phyloP scores from a whole-genome alignment of 306 rosid species.

The Rosa rugosa region DNA sequence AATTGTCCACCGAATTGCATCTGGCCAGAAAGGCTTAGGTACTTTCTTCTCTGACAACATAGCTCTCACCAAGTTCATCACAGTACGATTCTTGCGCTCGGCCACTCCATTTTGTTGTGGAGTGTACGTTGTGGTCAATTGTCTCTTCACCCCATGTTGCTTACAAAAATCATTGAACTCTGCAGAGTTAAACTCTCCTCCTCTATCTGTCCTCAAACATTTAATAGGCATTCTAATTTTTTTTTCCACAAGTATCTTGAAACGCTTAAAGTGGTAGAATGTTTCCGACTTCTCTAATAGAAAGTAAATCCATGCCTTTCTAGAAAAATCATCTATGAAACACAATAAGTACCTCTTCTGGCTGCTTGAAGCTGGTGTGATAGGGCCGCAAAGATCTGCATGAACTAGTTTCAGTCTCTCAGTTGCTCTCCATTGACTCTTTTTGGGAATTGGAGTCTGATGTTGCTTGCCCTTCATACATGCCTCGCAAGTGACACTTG shows the following conservation, averaged over 20 bases:
- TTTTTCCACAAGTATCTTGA: neutral
- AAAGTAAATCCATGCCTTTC: no score
- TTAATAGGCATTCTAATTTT: neutral
- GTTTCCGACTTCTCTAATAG: neutral
- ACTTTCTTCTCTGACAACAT: neutral
- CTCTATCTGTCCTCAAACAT: neutral
- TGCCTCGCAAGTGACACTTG: neutral
- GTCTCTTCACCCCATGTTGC: neutral
- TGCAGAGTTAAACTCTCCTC: neutral
- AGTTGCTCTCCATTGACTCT: neutral
- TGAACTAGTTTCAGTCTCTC: neutral
- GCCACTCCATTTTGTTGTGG: neutral
- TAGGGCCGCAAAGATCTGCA: neutral
- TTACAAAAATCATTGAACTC: neutral
- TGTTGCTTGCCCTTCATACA: neutral
- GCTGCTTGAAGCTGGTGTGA: neutral
- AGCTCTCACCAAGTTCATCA: neutral
- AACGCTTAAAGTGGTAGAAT: no score
- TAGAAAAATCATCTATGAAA: no score
- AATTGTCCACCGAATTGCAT: no score
- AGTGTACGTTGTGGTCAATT: neutral
- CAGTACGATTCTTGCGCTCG: neutral
- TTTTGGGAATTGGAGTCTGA: neutral
- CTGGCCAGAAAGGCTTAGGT: neutral
- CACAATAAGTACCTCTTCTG: neutral